Evolutionary conservation across 306 rosid species (phyloP).

Genomic region (Cucurbita moschata): DNA sequence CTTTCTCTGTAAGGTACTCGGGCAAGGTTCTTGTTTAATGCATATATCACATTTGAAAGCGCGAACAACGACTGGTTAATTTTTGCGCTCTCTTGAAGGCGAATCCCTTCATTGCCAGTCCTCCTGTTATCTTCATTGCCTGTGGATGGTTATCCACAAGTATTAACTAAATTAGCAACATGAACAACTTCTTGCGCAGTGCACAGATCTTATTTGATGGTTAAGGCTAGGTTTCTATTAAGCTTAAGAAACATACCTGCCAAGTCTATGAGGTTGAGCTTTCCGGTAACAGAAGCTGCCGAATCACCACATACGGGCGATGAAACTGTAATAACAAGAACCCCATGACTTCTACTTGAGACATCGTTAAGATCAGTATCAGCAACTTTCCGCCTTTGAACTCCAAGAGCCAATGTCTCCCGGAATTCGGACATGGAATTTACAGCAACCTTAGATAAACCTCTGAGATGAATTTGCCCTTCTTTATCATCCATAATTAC

Average conservation of each 20-base stretch:
- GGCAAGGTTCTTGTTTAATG: constrained; percentile 62
- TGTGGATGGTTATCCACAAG: constrained; percentile 9
- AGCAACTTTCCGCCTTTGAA: constrained; percentile 66
- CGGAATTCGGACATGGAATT: constrained; percentile 49
- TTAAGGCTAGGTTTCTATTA: not conserved
- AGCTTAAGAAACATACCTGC: constrained; percentile 35
- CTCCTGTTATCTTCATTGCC: constrained; percentile 94
- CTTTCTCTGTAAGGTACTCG: constrained; percentile 82
- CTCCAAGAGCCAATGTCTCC: constrained; percentile 42
- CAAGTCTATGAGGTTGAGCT: constrained; percentile 88
- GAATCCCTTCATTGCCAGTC: constrained; percentile 81
- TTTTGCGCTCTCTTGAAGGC: constrained; percentile 93
- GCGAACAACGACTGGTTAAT: constrained; percentile 87
- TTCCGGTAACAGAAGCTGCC: constrained; percentile 32
- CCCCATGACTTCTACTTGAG: constrained; percentile 93
- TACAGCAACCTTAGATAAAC: constrained; percentile 53
- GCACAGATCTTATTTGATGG: not conserved
- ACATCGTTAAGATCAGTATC: constrained; percentile 84
- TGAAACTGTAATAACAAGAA: constrained; percentile 65
- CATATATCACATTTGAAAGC: constrained; percentile 79
- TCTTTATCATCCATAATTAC: constrained; percentile 66
- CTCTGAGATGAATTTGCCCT: constrained; percentile 74
- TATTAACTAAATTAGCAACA: not conserved
- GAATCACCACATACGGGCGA: constrained; percentile 24
- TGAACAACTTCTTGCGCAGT: not conserved